Conservation (phyloP, 2,329 filamentous ascomycete genomes). For the Zymoseptoria brevis region DNA sequence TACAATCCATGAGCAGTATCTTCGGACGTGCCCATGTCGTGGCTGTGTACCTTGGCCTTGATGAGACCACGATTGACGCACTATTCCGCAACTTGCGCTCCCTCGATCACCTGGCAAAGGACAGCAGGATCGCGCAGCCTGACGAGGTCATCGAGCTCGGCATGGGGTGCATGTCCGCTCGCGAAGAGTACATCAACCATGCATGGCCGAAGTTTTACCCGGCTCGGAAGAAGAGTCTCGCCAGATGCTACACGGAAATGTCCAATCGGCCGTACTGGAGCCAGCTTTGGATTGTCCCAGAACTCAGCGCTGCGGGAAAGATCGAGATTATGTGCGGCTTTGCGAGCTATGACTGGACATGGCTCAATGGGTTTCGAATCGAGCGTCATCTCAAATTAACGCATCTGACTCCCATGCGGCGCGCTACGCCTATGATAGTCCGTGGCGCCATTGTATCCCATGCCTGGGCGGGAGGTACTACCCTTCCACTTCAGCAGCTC, state of each 20-base stretch:
- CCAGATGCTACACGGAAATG: neutral
- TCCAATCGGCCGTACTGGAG: constrained; percentile 1
- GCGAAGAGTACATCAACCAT: neutral
- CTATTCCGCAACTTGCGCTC: neutral
- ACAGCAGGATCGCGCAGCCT: neutral
- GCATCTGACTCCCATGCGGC: neutral
- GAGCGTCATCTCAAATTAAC: neutral
- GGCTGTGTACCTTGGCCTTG: neutral
- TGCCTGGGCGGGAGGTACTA: neutral
- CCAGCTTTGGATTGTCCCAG: constrained; percentile 6
- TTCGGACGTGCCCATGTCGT: neutral
- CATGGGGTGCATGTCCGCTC: neutral
- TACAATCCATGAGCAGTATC: constrained; percentile 1
- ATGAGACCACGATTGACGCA: neutral
- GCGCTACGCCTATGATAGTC: neutral
- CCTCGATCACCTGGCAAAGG: neutral
- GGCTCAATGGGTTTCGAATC: neutral
- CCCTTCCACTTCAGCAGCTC: neutral
- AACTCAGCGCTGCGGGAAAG: neutral
- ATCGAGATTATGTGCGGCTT: neutral
- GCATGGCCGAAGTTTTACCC: neutral
- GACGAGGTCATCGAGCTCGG: neutral
- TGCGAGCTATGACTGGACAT: neutral
- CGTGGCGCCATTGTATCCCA: neutral
- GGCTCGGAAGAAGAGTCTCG: neutral